A percentile compares a stretch with the other conserved stretches of the same genome.
These are phyloP conservation scores for Sindora glabra DNA, from an alignment of 306 rosid genomes.

Conservation along the genomic window DNA sequence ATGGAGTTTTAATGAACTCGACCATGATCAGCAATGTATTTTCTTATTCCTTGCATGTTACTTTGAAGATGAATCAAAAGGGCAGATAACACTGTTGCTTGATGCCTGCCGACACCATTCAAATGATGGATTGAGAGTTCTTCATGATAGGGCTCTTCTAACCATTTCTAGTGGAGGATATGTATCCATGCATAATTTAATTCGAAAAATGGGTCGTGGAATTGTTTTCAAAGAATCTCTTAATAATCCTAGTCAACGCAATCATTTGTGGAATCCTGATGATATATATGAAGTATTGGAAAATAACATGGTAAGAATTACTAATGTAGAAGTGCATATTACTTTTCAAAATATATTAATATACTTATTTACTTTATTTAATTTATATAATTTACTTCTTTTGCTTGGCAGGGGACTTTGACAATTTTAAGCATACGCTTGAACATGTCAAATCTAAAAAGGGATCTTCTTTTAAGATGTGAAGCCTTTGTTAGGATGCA, in stretches of 20 bases:
- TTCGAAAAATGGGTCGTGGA: background rate
- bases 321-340: no score
- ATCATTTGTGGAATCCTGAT: background rate
- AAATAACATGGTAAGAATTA: background rate
- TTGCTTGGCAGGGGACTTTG: background rate
- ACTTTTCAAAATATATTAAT: background rate
- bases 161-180: background rate
- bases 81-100: background rate
- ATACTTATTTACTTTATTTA: background rate
- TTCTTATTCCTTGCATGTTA: background rate
- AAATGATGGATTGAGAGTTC: background rate
- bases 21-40: background rate
- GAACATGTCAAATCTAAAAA: background rate
- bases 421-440: background rate
- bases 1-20: background rate
- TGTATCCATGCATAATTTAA: background rate
- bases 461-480: no score
- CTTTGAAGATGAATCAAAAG: background rate
- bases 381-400: no score
- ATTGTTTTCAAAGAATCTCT: background rate
- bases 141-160: background rate
- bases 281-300: background rate
- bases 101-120: background rate
- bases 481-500: background rate
- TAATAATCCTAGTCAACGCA: background rate